phyloP scores from a whole-genome alignment of 805 yeast genomes.

The Candida succiphila region DNA sequence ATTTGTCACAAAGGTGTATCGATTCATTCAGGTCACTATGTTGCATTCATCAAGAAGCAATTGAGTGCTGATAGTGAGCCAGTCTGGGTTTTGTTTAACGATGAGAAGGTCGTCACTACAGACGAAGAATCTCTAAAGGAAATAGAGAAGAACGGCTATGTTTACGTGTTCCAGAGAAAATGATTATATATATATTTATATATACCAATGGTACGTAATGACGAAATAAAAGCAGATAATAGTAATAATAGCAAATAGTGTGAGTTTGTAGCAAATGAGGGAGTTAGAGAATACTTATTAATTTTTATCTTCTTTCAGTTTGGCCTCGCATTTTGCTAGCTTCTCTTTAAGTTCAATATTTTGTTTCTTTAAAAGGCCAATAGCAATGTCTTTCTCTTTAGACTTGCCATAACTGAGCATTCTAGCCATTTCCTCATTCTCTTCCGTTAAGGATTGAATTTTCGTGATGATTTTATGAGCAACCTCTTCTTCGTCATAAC shows the following conservation, averaged over 20 bases:
- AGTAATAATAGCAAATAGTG: neutral
- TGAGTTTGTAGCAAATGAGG: neutral
- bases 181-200: constrained; percentile 1
- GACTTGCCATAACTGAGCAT: constrained; percentile 71
- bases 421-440: constrained; percentile 59
- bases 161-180: constrained; percentile 30
- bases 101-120: constrained; percentile 71
- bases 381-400: constrained; percentile 58
- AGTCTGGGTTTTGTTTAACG: constrained; percentile 77
- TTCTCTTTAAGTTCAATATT: constrained; percentile 34
- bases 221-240: neutral
- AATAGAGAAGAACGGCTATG: constrained; percentile 35
- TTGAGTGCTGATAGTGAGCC: constrained; percentile 24
- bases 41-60: constrained; percentile 51
- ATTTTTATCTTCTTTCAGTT: constrained; percentile 7
- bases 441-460: constrained; percentile 49
- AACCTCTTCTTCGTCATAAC: constrained; percentile 65
- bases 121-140: constrained; percentile 33
- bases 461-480: constrained; percentile 64
- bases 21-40: constrained; percentile 90
- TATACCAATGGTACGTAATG: neutral
- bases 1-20: constrained; percentile 87
- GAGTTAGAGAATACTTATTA: no score
- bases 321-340: constrained; percentile 18
- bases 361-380: constrained; percentile 48